phyloP scores from a whole-genome alignment of 352 stramenopile species.

The Globisporangium solare region DNA sequence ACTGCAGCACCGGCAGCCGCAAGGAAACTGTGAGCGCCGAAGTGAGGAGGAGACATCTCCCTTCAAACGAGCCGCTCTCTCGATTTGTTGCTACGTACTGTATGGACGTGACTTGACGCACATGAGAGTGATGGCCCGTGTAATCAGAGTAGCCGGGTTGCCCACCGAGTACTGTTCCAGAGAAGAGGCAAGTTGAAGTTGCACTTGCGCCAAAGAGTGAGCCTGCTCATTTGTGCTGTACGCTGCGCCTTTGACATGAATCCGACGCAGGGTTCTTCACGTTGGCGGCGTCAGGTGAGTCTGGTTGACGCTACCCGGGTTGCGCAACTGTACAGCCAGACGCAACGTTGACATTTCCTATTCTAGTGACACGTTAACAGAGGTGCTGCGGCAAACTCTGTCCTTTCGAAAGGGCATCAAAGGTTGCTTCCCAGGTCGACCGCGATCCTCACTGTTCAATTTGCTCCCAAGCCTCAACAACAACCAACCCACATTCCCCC shows the following conservation, averaged over 20 bases:
- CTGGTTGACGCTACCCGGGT: too few species aligned
- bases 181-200: constrained; percentile 1
- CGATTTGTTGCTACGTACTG: too few species aligned
- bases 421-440: neutral
- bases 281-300: neutral
- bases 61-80: too few species aligned
- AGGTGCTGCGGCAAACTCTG: too few species aligned
- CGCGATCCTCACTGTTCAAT: constrained; percentile 33
- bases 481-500: constrained; percentile 12
- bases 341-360: too few species aligned
- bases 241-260: neutral
- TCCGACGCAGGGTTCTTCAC: neutral
- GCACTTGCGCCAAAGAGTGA: neutral
- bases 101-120: neutral
- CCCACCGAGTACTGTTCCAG: neutral
- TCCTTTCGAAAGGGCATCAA: too few species aligned
- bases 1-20: too few species aligned
- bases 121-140: neutral
- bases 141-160: neutral
- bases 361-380: too few species aligned
- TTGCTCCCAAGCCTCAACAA: constrained; percentile 28
- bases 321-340: too few species aligned
- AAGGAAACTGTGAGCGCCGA: neutral
- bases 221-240: neutral
- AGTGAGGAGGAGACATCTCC: neutral